Conservation (phyloP, 1,284 basidiomycete species). For the Trichosporon sp. region DNA sequence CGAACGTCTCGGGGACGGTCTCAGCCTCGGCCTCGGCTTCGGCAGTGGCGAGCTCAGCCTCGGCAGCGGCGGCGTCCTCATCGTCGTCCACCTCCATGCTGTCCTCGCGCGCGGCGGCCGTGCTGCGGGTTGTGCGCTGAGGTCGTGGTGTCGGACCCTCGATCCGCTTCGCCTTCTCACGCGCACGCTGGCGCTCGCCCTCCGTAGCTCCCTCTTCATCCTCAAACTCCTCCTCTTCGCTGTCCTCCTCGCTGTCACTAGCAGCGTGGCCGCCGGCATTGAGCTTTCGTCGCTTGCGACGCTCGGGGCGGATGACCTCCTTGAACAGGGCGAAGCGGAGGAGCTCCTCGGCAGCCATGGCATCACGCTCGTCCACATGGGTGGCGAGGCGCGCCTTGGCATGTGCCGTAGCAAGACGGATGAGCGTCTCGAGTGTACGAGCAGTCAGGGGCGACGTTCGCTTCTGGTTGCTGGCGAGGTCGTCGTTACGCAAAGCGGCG, state of each 20-base stretch:
- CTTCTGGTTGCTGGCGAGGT: conserved; percentile 82
- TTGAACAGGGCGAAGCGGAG: conserved; percentile 97
- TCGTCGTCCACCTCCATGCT: conserved; percentile 22
- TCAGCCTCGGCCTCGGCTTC: conserved; percentile 19
- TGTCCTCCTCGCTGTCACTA: conserved; percentile 52
- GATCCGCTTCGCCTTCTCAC: conserved; percentile 53
- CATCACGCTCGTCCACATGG: conserved; percentile 80
- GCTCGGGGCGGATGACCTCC: conserved; percentile 77
- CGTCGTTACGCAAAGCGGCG: conserved; percentile 85
- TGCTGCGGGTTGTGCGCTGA: background rate
- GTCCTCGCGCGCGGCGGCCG: conserved; percentile 2
- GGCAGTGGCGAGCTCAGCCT: conserved; percentile 19
- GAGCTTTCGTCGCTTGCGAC: conserved; percentile 69
- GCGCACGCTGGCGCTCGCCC: conserved; percentile 39
- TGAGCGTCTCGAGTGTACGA: conserved; percentile 96
- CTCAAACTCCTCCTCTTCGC: conserved; percentile 50
- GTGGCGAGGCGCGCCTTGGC: conserved; percentile 87
- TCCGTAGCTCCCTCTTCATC: conserved; percentile 27
- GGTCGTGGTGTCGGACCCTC: conserved; percentile 18
- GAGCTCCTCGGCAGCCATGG: conserved; percentile 86
- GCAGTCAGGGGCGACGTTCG: conserved; percentile 96
- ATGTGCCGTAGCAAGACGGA: conserved; percentile 95
- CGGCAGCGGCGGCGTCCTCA: conserved; percentile 25
- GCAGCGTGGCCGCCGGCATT: conserved; percentile 57
- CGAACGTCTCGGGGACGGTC: conserved; percentile 22